Evolutionary conservation across 352 stramenopile species (phyloP), one percentile per base, ranked within the genome.

Genomic region (Aphanomyces invadans): DNA sequence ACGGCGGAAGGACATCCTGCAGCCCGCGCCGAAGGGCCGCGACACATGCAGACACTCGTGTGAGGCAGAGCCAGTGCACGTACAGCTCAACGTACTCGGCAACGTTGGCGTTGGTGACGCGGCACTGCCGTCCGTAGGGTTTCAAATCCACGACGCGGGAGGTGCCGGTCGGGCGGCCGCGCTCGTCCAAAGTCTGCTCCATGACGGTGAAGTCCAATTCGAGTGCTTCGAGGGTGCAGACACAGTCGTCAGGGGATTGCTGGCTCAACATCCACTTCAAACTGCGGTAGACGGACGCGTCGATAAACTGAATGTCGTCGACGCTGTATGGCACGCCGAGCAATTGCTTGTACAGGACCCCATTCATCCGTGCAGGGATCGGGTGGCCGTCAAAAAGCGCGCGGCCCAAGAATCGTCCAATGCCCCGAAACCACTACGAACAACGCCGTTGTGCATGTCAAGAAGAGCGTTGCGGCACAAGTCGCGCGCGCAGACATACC

Each of bases 21-120:
- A 99, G 95, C 11, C 96, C 82, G 7, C 78, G 87, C 44, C 91
- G 65, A 44, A 93, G 90, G 0, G 74, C 92, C 59, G 93, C 83
- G 12, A 99, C 65, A 66, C 98, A 91, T 31, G 89, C 77, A 29
- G 76, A 81, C 19, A 98, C 90, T 32, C 94, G 90, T 48, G 88
- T 92, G 17, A 98, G 75, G 15, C 99, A 78, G 62, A 95, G 79
- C 72, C 99, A 98, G 74, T 98, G 98, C 64, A 99, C 88, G 38
- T 95, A 77, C 15, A 87, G 79, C 52, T 98, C 92, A 42, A 98
- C 71, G 65, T 97, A 99, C 49, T 95, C 81, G 3, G 81, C 78
- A 36, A 97, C 87, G 80, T 99, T 99, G 45, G 96, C 89, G n/a
- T 91, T 88, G 23, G 89, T 98, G 2, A 99, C 92, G 36, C 96